These are phyloP conservation scores for Wakefieldia striispora DNA, from an alignment of 768 basidiomycete species.

Conservation along the genomic window DNA sequence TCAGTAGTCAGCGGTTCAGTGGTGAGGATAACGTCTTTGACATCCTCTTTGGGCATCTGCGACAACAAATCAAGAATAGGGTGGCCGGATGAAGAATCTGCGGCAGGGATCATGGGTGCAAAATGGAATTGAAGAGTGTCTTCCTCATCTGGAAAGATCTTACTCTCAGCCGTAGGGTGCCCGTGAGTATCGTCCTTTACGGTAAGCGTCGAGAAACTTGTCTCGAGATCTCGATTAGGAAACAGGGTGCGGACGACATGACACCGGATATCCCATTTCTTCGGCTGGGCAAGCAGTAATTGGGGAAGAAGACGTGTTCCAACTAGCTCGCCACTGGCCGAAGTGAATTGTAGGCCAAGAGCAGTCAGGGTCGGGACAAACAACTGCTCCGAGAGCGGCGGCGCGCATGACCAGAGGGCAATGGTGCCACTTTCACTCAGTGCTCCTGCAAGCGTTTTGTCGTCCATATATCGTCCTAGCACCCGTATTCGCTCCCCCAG, in stretches of 20 bases:
- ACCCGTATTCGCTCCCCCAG: conserved; percentile 12
- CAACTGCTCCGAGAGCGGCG: conserved; percentile 24
- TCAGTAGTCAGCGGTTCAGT: conserved; percentile 46
- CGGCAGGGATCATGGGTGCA: conserved; percentile 27
- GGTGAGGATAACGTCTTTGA: conserved; percentile 55
- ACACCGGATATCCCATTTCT: conserved; percentile 18
- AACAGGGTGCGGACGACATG: conserved; percentile 18
- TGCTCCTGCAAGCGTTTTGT: conserved; percentile 21
- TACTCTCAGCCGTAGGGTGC: conserved; percentile 12
- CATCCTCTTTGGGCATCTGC: conserved; percentile 37
- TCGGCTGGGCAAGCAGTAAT: conserved; percentile 28
- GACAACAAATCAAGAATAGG: conserved; percentile 17
- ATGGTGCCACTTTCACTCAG: conserved; percentile 23
- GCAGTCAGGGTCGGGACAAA: conserved; percentile 21
- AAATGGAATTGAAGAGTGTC: conserved; percentile 69
- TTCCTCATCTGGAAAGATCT: conserved; percentile 57
- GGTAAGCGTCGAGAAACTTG: conserved; percentile 52
- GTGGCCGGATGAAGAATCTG: conserved; percentile 22
- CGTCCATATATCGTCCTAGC: conserved; percentile 20
- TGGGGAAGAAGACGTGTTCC: conserved; percentile 21
- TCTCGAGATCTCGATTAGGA: conserved; percentile 16
- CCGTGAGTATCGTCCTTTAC: conserved; percentile 41
- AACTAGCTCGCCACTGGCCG: not conserved
- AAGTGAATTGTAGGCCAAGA: conserved; percentile 24
- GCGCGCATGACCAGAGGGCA: conserved; percentile 30